Percentiles rank a stretch among this genome's conserved stretches.
Evolutionary conservation across 371 early-diverging fungal species (phyloP).

Genomic region (Mucor indicus): DNA sequence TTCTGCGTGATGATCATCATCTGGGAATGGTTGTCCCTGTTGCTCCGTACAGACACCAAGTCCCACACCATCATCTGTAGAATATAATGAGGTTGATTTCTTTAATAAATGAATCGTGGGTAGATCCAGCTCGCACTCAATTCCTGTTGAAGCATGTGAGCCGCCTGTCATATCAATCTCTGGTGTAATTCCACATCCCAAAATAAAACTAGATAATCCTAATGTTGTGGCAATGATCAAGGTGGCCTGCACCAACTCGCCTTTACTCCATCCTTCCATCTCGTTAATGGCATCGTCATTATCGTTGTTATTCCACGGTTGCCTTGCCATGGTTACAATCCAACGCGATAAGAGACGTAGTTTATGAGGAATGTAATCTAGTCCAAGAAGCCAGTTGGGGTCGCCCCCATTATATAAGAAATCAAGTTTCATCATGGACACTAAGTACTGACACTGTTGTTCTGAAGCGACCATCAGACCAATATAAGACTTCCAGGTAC

Average conservation of each 20-base stretch:
- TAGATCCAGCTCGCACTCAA: slow-evolving; percentile 43
- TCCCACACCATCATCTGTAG: slow-evolving; percentile 26
- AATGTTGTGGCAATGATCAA: slow-evolving; percentile 55
- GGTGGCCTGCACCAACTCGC: slow-evolving; percentile 64
- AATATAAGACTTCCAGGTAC: slow-evolving; percentile 59
- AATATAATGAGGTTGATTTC: too few relatives aligned
- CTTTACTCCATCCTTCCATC: slow-evolving; percentile 52
- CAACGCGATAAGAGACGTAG: slow-evolving; percentile 49
- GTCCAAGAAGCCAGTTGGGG: slow-evolving; percentile 57
- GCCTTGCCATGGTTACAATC: slow-evolving; percentile 52
- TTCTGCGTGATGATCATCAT: too few relatives aligned
- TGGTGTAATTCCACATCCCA: slow-evolving; percentile 64
- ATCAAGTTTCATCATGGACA: slow-evolving; percentile 52
- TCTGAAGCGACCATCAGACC: slow-evolving; percentile 66
- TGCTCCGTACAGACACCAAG: slow-evolving; percentile 22
- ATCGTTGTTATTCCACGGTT: slow-evolving; percentile 58
- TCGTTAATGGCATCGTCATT: slow-evolving; percentile 48
- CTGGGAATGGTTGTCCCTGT: slow-evolving; percentile 11
- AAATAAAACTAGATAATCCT: slow-evolving; percentile 57
- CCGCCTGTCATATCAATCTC: slow-evolving; percentile 69
- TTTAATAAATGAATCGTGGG: too few relatives aligned
- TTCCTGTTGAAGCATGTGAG: slow-evolving; percentile 11
- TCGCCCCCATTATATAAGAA: slow-evolving; percentile 62
- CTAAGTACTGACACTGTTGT: slow-evolving; percentile 60
- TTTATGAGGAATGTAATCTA: slow-evolving; percentile 52